Evolutionary conservation across 2,329 filamentous ascomycete species (phyloP).

Genomic region (Annulohypoxylon truncatum): DNA sequence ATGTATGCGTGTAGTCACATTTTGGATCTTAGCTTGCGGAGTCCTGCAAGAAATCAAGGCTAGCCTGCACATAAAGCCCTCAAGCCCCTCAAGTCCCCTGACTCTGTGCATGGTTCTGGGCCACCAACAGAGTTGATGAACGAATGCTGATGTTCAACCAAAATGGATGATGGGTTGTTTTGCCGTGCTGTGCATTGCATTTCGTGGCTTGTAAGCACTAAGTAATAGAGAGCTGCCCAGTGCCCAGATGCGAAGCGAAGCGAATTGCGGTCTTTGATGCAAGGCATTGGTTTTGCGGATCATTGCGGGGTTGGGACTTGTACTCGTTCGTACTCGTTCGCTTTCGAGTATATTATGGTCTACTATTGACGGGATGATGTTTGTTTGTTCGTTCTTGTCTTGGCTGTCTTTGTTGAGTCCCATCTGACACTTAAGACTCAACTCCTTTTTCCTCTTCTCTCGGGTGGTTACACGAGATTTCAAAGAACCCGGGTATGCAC

Average conservation of each 20-base stretch:
- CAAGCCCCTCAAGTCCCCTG: constrained; percentile 18
- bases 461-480: constrained; percentile 17
- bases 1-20: not conserved
- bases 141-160: constrained; percentile 15
- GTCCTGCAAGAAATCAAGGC: constrained; percentile 38
- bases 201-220: constrained; percentile 35
- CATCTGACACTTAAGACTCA: not conserved
- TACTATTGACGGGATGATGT: no score
- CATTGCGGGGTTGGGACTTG: constrained; percentile 28
- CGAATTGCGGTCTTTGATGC: constrained; percentile 28
- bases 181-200: constrained; percentile 37
- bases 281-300: constrained; percentile 31
- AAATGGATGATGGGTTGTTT: constrained; percentile 20
- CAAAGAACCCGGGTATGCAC: constrained; percentile 13
- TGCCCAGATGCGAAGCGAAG: not conserved
- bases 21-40: constrained; percentile 34
- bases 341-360: constrained; percentile 2
- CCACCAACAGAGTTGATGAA: constrained; percentile 14
- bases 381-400: constrained; percentile 1
- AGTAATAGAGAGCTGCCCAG: not conserved
- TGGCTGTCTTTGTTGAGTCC: not conserved
- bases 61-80: constrained; percentile 16
- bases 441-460: not conserved
- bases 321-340: not conserved
- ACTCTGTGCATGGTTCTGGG: constrained; percentile 17